Base-by-base conservation (phyloP, 257 asterid species). In the Solanum chiquidenum region DNA sequence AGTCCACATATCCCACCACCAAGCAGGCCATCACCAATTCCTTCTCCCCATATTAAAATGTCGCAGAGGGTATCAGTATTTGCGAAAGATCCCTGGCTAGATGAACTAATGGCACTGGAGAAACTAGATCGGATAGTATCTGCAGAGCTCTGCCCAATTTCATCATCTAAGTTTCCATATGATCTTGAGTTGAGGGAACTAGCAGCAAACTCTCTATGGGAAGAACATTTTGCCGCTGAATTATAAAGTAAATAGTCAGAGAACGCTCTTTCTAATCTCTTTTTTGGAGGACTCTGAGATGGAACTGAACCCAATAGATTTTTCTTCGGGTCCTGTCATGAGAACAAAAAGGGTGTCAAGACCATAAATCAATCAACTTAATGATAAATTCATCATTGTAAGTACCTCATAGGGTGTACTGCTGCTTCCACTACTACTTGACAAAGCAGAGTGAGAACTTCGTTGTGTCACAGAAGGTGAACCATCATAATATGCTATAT, bases 1-100 rank as follows among this genome's bases (percentile, higher is more conserved):
- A 49, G 76, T 83, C 86, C 85, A 27, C 86, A 82, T 42, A 55
- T 74, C 87, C 91, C 93, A 55, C 93, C 95, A 83, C 94, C 93
- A 73, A 93, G 90, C 69, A 91, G 88, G 80, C 91, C 93, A 87
- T 90, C 95, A 86, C 93, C 93, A 35, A 89, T 89, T 86, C 97
- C 96, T 90, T 93, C 95, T 37, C 98, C 98, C 94, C 97, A 95
- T 49, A 93, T 87, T 88, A 93, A 92, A 87, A 94, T 88, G 91
- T 90, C 94, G 86, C 92, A 86, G 83, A 88, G 83, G 73, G 86
- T 88, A 83, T 91, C 93, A 84, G 90, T 82, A 90, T 94, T 93
- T 86, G 87, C 93, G 10, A 88, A 89, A 86, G 96, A 92, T 88
- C 91, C 94, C 83, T 88, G 92, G 88, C 96, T 93, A 42, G 92